Conservation (phyloP, 768 basidiomycete species). For the Cystobasidium tubakii region DNA sequence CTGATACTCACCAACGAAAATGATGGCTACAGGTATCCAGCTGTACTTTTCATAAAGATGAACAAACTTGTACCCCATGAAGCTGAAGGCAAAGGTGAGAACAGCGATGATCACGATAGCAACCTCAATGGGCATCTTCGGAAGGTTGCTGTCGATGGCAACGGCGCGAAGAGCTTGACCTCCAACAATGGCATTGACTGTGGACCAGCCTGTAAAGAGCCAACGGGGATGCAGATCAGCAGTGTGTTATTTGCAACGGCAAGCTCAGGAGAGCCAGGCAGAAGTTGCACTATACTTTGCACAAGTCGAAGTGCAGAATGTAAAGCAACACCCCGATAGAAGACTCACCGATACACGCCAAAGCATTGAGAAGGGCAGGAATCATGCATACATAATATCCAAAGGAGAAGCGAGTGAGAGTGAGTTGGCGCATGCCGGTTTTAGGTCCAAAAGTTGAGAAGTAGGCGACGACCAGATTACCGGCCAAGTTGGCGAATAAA, state of each 20-base stretch:
- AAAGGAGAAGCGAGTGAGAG: slow-evolving; percentile 49
- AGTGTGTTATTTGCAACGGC: slow-evolving; percentile 38
- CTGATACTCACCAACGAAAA: slow-evolving; percentile 16
- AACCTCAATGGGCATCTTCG: slow-evolving; percentile 50
- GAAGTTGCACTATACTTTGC: too few relatives aligned
- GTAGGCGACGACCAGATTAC: not conserved
- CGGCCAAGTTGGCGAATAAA: slow-evolving; percentile 52
- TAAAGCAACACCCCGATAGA: too few relatives aligned
- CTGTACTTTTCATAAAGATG: slow-evolving; percentile 53
- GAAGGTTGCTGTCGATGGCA: slow-evolving; percentile 36
- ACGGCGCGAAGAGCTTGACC: slow-evolving; percentile 45
- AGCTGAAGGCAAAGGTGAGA: slow-evolving; percentile 50
- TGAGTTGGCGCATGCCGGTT: slow-evolving; percentile 26
- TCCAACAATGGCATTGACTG: slow-evolving; percentile 48
- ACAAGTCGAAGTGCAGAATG: too few relatives aligned
- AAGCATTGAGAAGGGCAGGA: slow-evolving; percentile 51
- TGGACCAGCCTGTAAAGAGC: slow-evolving; percentile 39
- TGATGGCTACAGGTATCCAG: slow-evolving; percentile 40
- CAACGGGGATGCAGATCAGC: not conserved
- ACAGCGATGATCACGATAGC: slow-evolving; percentile 55
- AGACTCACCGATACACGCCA: slow-evolving; percentile 51
- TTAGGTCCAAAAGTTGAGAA: slow-evolving; percentile 30
- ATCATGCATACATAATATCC: slow-evolving; percentile 45
- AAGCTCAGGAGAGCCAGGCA: too few relatives aligned
- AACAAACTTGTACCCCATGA: slow-evolving; percentile 51